Conservation (phyloP, 345 rosid species). For the Excoecaria cochinchinensis region DNA sequence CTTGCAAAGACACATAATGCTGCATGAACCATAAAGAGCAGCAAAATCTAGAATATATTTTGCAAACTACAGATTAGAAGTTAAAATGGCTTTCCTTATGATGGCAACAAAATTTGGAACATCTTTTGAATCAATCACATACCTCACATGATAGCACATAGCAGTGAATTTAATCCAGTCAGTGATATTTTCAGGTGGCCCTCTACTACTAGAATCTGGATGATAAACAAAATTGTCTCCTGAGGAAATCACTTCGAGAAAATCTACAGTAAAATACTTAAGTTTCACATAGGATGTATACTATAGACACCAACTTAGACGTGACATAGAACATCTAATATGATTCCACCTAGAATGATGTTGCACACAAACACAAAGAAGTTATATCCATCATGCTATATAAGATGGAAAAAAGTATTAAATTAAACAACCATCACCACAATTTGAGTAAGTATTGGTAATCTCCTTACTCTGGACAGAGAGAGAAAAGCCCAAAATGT, state of each 20-base stretch:
- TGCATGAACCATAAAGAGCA: slow-evolving; percentile 3
- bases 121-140: too few relatives aligned
- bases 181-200: too few relatives aligned
- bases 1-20: slow-evolving; percentile 38
- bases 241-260: too few relatives aligned
- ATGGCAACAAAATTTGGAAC: not conserved
- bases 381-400: not conserved
- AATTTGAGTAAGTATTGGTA: not conserved
- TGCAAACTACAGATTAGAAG: too few relatives aligned
- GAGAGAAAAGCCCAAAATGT: not conserved
- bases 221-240: too few relatives aligned
- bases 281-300: too few relatives aligned
- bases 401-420: not conserved
- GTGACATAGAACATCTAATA: too few relatives aligned
- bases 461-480: not conserved
- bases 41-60: not conserved
- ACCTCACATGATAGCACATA: too few relatives aligned
- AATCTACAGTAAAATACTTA: too few relatives aligned
- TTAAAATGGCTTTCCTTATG: not conserved
- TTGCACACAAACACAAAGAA: not conserved
- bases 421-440: not conserved
- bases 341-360: not conserved
- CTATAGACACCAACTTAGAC: too few relatives aligned
- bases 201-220: too few relatives aligned
- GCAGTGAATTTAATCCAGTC: too few relatives aligned